Evolutionary conservation across 768 basidiomycete genomes (phyloP).

Genomic region (Leccinum pellstonianum): DNA sequence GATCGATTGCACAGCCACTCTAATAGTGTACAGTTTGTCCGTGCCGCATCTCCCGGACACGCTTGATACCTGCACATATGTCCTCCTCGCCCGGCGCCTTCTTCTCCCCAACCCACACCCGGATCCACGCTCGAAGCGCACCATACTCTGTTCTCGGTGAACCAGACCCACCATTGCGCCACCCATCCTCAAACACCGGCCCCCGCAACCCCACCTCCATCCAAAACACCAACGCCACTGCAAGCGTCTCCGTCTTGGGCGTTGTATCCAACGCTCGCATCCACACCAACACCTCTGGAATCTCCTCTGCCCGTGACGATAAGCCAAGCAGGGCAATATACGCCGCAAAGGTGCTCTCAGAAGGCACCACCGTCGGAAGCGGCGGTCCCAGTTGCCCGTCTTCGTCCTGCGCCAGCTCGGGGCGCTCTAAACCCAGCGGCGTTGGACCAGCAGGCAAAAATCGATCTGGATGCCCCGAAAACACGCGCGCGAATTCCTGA

Average conservation of each 20-base stretch:
- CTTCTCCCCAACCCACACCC: slow-evolving; percentile 54
- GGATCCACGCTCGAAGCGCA: slow-evolving; percentile 46
- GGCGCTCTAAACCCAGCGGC: slow-evolving; percentile 6
- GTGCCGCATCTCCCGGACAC: slow-evolving; percentile 31
- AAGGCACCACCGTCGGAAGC: slow-evolving; percentile 43
- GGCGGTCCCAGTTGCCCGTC: slow-evolving; percentile 17
- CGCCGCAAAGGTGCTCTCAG: slow-evolving; percentile 50
- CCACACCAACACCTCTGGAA: slow-evolving; percentile 70
- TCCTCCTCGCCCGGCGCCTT: slow-evolving; percentile 43
- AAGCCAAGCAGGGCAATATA: slow-evolving; percentile 64
- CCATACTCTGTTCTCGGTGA: slow-evolving; percentile 23
- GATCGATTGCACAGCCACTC: neutral
- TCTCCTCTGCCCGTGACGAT: slow-evolving; percentile 49
- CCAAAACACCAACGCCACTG: slow-evolving; percentile 67
- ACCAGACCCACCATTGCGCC: slow-evolving; percentile 6
- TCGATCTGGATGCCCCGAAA: slow-evolving; percentile 7
- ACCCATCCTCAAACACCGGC: slow-evolving; percentile 52
- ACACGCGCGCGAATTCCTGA: slow-evolving; percentile 23
- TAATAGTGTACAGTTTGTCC: slow-evolving; percentile 6
- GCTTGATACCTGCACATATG: slow-evolving; percentile 31
- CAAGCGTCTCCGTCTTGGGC: slow-evolving; percentile 57
- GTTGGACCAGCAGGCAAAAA: slow-evolving; percentile 13
- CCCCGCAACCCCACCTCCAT: slow-evolving; percentile 64
- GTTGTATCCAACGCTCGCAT: slow-evolving; percentile 52
- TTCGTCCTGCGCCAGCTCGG: neutral